Conservation (phyloP, 192 early-diverging fungal genomes). For the Backusella morwellensis region DNA sequence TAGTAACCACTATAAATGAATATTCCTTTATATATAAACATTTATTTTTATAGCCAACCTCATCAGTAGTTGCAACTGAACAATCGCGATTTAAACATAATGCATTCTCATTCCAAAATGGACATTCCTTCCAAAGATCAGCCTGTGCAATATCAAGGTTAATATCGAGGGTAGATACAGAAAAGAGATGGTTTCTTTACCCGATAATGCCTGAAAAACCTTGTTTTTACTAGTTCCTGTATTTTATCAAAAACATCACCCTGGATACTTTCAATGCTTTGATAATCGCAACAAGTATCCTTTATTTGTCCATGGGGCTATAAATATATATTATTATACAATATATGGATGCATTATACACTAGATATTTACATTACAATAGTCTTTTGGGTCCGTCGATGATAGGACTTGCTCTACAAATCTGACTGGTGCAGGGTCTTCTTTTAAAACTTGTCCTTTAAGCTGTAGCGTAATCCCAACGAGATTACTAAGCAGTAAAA, state of each 20-base stretch:
- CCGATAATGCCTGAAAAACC: conserved; percentile 91
- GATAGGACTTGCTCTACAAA: background rate
- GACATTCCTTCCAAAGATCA: conserved; percentile 84
- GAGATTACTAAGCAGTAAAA: background rate
- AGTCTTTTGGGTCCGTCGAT: background rate
- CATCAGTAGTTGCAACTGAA: conserved; percentile 79
- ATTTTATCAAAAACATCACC: conserved; percentile 64
- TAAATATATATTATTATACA: no score
- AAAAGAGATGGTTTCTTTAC: conserved; percentile 34
- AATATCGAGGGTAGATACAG: background rate
- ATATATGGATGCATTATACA: no score
- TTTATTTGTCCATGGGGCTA: conserved; percentile 57
- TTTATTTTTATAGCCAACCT: conserved; percentile 36
- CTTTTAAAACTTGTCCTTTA: background rate
- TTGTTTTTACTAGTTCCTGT: conserved; percentile 74
- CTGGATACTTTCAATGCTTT: conserved; percentile 77
- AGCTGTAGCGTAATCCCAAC: background rate
- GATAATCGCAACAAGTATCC: conserved; percentile 70
- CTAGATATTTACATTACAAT: background rate
- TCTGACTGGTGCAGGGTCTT: background rate
- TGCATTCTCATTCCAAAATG: conserved; percentile 85
- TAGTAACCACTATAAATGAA: background rate
- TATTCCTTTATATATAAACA: conserved; percentile 27
- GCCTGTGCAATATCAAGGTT: conserved; percentile 42
- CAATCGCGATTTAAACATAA: conserved; percentile 85